Evolutionary conservation across 257 asterid species (phyloP), one percentile per base, ranked within the genome.

Genomic region (Ballota nigra): DNA sequence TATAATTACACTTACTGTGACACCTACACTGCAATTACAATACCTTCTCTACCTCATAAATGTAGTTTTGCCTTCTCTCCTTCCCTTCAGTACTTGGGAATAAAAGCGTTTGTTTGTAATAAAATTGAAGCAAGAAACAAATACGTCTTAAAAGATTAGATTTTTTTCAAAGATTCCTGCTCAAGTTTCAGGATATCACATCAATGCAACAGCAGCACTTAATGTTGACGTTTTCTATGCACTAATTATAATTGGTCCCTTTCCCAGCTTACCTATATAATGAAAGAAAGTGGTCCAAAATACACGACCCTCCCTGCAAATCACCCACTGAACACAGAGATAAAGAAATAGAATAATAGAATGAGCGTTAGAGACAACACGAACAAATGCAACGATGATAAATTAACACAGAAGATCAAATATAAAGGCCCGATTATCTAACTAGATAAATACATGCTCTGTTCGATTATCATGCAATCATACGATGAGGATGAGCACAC

Each of bases 21-120:
- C 77, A 73, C 66, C 77, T 15, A 53, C 56, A 73, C 47, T 53
- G 36, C 77, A 53, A 73, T 64, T 64, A 51, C 58, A 72, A 52
- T 36, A 63, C 45, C 23, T 31, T n/a, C 38, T 38, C 51, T 31
- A 29, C 51, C 64, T 36, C 70, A 22, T 63, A 20, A 72, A 51
- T 72, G 76, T 22, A 40, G 6, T 47, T 56, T 15, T 8, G 23
- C 38, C 4, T 41, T 51, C 26, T 19, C 19, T 15, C 7, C 52
- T 43, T 43, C 18, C n/a, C 49, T 41, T 6, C 49, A 47, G 22
- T 47, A 5, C 55, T 47, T n/a, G 22, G 66, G 18, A 61, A 34
- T 61, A 61, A 34, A 34, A 34, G 28, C 18, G 13, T n/a, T 13
- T 18, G 23, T 6, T 52, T 8, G 28, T 19, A 19, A 52, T 18